Base-by-base conservation (phyloP, 148 eudicot species). In the Chenopodium quinoa region DNA sequence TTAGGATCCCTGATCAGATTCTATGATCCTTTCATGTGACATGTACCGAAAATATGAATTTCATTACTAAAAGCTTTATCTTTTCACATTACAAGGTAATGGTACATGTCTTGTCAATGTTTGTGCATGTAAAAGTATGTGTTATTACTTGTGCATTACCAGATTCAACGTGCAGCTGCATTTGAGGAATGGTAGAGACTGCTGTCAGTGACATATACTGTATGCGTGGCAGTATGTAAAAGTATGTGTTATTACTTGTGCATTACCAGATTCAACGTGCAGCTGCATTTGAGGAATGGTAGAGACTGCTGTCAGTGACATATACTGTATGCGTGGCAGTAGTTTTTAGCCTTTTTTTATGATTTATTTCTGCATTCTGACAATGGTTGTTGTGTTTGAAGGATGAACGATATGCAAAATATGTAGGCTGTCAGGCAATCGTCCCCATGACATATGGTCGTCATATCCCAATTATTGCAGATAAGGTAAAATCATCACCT, bases 361-460 rank as follows among this genome's bases (percentile, higher is more conserved):
- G 66, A 54, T 7, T 44, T 34, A 19, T 85, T 32, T 71, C 82
- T 72, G 37, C 37, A 40, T 75, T 62, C 16, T 79, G 19, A 75
- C 71, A 17, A 20, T 44, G 62, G 14, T 73, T 40, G 20, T 79
- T 78, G 44, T 79, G 22, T 48, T 58, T 88, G 86, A 85, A 95
- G 99, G 99, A 95, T 82, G 93, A 89, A 56, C 94, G 99, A 20
- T 95, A 95, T 90, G 86, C 95, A 70, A 92, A 92, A 88, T 95
- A 92, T 81, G 75, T 93, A 14, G 99, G 99, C 68, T 86, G 82
- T 87, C 89, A 83, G 85, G 99, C 98, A 80, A 95, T 95, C 78
- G 99, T 95, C 56, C 99, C 99, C 31, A 69, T 89, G 98, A 91
- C 97, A 80, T 89, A 80, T 88, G 99, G 99, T 44, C 92, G 99